Conservation (phyloP, 345 rosid species). For the Populus nigra region DNA sequence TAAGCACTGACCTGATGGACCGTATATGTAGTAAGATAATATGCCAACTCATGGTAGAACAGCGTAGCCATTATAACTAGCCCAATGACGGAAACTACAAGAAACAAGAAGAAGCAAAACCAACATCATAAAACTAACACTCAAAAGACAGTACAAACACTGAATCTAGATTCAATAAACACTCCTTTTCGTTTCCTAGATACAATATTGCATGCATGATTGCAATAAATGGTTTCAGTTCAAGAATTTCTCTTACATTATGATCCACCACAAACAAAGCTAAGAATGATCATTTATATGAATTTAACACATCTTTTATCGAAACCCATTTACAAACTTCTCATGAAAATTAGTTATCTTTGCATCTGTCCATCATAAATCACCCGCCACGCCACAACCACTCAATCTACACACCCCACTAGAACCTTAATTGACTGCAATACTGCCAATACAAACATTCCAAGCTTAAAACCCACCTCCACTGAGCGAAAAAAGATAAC, state of each 20-base stretch:
- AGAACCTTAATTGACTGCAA: neutral
- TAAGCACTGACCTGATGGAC: conserved; percentile 70
- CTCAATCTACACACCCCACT: neutral
- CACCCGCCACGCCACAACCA: neutral
- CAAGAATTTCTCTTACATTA: neutral
- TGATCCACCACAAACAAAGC: neutral
- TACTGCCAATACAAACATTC: neutral
- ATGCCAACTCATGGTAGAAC: conserved; percentile 86
- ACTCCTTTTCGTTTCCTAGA: neutral
- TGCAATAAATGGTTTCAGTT: neutral
- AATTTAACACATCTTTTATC: neutral
- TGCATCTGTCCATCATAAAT: neutral
- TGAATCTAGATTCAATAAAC: neutral
- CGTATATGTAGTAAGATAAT: conserved; percentile 71
- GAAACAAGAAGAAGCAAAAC: conserved; percentile 7
- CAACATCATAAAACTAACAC: neutral
- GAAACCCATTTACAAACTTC: neutral
- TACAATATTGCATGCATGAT: neutral
- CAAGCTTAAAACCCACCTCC: neutral
- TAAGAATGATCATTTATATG: neutral
- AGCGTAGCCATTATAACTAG: conserved; percentile 75
- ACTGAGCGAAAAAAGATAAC: neutral
- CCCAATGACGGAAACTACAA: conserved; percentile 81
- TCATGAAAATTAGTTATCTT: neutral
- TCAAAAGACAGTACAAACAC: neutral